Percentiles rank a stretch among this genome's conserved stretches.
Evolutionary conservation across 768 basidiomycete species (phyloP).

Genomic region (Chiua virens): DNA sequence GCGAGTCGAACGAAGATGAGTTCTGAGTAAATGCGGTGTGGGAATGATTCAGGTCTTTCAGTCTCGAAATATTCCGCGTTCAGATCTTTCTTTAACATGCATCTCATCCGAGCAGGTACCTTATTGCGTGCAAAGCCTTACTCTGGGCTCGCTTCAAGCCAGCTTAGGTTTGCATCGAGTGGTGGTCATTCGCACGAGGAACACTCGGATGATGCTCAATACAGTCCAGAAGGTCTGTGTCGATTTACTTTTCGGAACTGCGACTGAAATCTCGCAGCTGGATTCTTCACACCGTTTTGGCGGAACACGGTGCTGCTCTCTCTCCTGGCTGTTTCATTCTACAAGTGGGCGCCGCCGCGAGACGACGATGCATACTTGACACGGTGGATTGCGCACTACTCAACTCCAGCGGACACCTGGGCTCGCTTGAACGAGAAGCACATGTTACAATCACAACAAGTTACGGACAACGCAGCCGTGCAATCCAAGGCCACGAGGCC

Average conservation of each 20-base stretch:
- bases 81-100: constrained; percentile 15
- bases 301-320: constrained; percentile 56
- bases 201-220: constrained; percentile 39
- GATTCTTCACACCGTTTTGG: constrained; percentile 69
- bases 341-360: constrained; percentile 68
- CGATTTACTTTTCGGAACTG: not conserved
- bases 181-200: constrained; percentile 43
- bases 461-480: constrained; percentile 39
- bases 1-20: not conserved
- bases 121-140: constrained; percentile 36
- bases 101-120: constrained; percentile 39
- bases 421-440: constrained; percentile 56
- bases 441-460: constrained; percentile 44
- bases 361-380: constrained; percentile 64
- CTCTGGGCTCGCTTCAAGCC: constrained; percentile 26
- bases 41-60: constrained; percentile 7
- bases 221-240: constrained; percentile 61
- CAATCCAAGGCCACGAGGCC: constrained; percentile 44
- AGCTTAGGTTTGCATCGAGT: constrained; percentile 45
- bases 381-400: constrained; percentile 62
- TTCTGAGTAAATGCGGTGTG: constrained; percentile 7
- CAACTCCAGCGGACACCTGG: constrained; percentile 55
- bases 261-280: constrained; percentile 30
- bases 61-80: not conserved
- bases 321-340: constrained; percentile 50